phyloP scores from a whole-genome alignment of 2,329 filamentous ascomycete species.

The Herpomyces periplanetae region DNA sequence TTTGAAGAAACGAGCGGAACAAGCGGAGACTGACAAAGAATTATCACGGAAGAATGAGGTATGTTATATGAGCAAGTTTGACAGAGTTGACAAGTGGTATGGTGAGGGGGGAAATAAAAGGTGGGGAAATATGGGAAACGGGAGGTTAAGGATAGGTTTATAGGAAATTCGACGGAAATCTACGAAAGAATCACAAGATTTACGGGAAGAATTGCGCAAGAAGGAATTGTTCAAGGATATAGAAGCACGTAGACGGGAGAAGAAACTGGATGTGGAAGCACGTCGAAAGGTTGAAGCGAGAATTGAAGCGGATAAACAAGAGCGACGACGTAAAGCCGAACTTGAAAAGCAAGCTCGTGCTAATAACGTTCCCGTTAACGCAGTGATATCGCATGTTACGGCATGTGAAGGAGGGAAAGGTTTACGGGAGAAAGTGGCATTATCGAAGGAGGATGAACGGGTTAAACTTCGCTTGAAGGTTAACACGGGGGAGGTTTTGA shows the following conservation, averaged over 20 bases:
- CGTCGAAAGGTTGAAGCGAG: constrained; percentile 65
- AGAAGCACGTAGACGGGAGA: constrained; percentile 48
- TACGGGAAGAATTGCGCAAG: constrained; percentile 51
- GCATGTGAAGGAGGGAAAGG: no score
- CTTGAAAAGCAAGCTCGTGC: constrained; percentile 50
- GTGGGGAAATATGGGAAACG: constrained; percentile 1
- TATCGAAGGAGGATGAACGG: no score
- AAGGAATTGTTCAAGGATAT: constrained; percentile 82
- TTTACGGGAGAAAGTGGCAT: no score
- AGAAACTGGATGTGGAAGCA: constrained; percentile 41
- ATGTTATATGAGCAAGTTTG: no score
- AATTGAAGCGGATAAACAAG: constrained; percentile 77
- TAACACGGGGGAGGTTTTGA: no score
- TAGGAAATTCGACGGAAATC: constrained; percentile 37
- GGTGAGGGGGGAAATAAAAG: no score
- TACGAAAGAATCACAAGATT: constrained; percentile 51
- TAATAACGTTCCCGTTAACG: constrained; percentile 16
- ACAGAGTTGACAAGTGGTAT: no score
- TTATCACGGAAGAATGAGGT: constrained; percentile 58
- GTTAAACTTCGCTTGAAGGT: no score
- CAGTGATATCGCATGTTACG: no score
- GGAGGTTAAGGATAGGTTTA: not conserved
- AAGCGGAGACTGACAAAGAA: constrained; percentile 31
- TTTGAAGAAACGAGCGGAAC: constrained; percentile 25
- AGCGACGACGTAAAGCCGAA: constrained; percentile 47